Evolutionary conservation across 257 asterid genomes (phyloP).

Genomic region (Ligustrum vulgare): DNA sequence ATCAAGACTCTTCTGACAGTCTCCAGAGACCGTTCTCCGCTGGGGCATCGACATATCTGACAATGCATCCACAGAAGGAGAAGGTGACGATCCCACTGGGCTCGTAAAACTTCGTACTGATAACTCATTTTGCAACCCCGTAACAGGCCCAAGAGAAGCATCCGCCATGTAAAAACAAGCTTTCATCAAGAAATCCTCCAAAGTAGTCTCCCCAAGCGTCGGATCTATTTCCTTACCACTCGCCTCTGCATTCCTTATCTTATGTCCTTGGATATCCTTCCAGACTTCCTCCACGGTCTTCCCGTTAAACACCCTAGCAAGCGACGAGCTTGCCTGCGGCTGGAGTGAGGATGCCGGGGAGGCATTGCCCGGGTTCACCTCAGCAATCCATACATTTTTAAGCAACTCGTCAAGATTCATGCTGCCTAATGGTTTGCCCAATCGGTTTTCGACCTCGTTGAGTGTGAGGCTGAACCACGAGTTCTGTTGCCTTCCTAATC

Average conservation of each 20-base stretch:
- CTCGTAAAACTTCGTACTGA: slow-evolving; percentile 41
- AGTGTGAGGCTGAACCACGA: slow-evolving; percentile 72
- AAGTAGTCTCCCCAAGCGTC: slow-evolving; percentile 71
- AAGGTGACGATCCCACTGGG: slow-evolving; percentile 52
- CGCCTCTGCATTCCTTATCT: slow-evolving; percentile 34
- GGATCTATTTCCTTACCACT: slow-evolving; percentile 35
- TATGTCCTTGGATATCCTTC: slow-evolving; percentile 60
- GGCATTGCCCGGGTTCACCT: slow-evolving; percentile 26
- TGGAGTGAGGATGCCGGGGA: slow-evolving; percentile 59
- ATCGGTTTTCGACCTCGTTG: slow-evolving; percentile 52
- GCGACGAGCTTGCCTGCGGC: slow-evolving; percentile 58
- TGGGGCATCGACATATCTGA: slow-evolving; percentile 57
- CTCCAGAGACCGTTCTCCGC: slow-evolving; percentile 52
- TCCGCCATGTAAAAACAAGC: slow-evolving; percentile 61
- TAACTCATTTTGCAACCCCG: slow-evolving; percentile 56
- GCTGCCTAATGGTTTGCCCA: slow-evolving; percentile 65
- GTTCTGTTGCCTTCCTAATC: slow-evolving; percentile 42
- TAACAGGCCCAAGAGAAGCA: slow-evolving; percentile 50
- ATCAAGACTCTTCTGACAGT: slow-evolving; percentile 56
- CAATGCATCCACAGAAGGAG: slow-evolving; percentile 54
- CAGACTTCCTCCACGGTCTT: slow-evolving; percentile 70
- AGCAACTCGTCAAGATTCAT: slow-evolving; percentile 75
- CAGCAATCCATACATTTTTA: slow-evolving; percentile 51
- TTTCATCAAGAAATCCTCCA: slow-evolving; percentile 77
- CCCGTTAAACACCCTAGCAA: slow-evolving; percentile 57